These are phyloP conservation scores for Tulasnella sp. DNA, from an alignment of 768 basidiomycete species.

Conservation along the genomic window DNA sequence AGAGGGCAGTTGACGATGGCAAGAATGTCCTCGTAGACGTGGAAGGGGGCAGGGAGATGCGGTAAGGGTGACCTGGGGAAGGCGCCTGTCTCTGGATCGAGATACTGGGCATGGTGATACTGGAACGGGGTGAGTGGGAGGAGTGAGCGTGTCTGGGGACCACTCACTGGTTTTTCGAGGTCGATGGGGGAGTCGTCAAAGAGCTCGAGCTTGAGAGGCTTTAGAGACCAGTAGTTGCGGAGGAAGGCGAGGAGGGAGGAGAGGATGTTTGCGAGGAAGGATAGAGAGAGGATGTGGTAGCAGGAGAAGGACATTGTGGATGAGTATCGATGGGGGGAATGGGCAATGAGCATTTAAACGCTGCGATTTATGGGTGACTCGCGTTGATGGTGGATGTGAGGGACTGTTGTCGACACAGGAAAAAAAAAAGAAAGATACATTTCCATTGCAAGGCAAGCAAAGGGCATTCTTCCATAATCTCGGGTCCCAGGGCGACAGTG, in stretches of 20 bases:
- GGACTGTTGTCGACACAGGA: too few relatives aligned
- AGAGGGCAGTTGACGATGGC: constrained; percentile 14
- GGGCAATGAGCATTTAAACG: too few relatives aligned
- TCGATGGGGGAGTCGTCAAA: not conserved
- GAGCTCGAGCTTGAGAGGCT: not conserved
- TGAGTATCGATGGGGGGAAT: too few relatives aligned
- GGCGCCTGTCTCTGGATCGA: constrained; percentile 15
- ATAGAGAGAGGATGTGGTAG: not conserved
- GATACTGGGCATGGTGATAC: constrained; percentile 8
- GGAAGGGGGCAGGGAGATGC: constrained; percentile 10
- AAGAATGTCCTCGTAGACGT: constrained; percentile 9
- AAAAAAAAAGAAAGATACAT: too few relatives aligned
- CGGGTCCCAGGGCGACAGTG: too few relatives aligned
- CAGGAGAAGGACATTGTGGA: too few relatives aligned
- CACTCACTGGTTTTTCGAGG: constrained; percentile 6
- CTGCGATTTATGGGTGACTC: too few relatives aligned
- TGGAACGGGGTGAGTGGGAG: not conserved
- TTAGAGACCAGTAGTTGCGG: not conserved
- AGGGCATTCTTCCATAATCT: too few relatives aligned
- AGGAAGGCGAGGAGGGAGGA: not conserved
- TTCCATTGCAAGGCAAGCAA: too few relatives aligned
- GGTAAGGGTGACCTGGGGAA: constrained; percentile 1
- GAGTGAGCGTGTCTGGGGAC: not conserved
- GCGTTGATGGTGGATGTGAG: constrained; percentile 3
- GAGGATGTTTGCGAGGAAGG: not conserved